Evolutionary conservation across 2,329 filamentous ascomycete genomes (phyloP), one percentile per base, ranked within the genome.

Genomic region (Epichloe typhina): DNA sequence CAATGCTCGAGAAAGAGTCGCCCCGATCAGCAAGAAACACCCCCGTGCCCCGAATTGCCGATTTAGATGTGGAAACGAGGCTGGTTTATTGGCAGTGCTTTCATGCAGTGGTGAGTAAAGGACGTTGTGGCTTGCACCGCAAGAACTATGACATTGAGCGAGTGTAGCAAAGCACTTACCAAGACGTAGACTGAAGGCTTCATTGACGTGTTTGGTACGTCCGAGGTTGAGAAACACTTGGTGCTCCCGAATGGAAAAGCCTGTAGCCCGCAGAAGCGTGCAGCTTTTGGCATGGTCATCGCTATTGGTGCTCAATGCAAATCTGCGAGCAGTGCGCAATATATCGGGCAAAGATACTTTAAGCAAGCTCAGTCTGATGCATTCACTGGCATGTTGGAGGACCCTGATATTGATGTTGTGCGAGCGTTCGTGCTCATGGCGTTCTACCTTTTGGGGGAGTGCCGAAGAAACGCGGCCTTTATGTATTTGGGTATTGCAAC

Each of bases 401-500:
- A 77, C 51, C 76, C 76, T 0, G 77, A 72, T 36, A 62, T 79
- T n/a, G 69, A 76, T 45, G 66, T 79, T 57, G 71, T 77, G 4
- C 65, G 73, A 15, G 64, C 68, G 0, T 81, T 79, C 53, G 60
- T 79, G 0, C 64, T 80, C 15, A 75, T 81, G 72, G 70, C 76
- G 0, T 79, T 79, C 54, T 81, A 79, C 55, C 76, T 80, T 70
- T 68, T 79, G 3, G 76, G 76, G 75, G 75, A 75, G 5, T 81
- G 78, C 50, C 74, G 75, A 35, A 68, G 77, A 8, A 81, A 81
- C 51, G 71, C 79, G 0, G 78, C 79, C 0, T 83, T 80, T 49
- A 80, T 83, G 75, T 83, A 82, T 50, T 61, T 83, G 2, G 78
- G 79, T 0, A 73, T 82, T 9, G 79, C 79, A 1, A 69, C 75